phyloP scores from a whole-genome alignment of 2,329 filamentous ascomycete species.

The Chrysoporthe austroafricana region DNA sequence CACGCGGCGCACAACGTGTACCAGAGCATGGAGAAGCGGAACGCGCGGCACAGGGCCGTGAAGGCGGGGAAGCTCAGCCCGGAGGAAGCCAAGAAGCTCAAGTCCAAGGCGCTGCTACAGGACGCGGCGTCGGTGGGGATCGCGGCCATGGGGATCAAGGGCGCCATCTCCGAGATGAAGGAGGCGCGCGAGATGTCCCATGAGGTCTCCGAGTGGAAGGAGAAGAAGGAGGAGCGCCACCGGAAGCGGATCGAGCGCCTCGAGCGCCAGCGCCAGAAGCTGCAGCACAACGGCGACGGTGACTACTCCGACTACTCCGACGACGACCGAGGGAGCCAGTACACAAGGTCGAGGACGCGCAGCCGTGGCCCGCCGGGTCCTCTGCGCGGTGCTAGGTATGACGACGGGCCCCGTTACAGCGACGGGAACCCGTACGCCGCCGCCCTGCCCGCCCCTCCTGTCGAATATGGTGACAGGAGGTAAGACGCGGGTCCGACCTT shows the following conservation, averaged over 20 bases:
- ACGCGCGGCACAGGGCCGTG: slow-evolving; percentile 56
- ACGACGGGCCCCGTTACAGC: slow-evolving; percentile 50
- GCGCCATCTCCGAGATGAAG: slow-evolving; percentile 59
- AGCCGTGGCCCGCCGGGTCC: slow-evolving; percentile 43
- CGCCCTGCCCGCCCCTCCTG: slow-evolving; percentile 46
- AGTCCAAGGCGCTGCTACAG: slow-evolving; percentile 59
- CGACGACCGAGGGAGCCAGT: slow-evolving; percentile 29
- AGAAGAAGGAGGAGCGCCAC: slow-evolving; percentile 55
- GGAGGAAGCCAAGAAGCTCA: slow-evolving; percentile 59
- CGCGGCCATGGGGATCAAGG: slow-evolving; percentile 61
- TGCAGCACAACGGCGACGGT: slow-evolving; percentile 25
- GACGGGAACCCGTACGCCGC: slow-evolving; percentile 52
- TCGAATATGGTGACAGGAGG: slow-evolving; percentile 43
- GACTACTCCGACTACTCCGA: slow-evolving; percentile 28
- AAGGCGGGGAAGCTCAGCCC: slow-evolving; percentile 55
- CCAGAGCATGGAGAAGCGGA: slow-evolving; percentile 61
- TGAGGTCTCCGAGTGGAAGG: slow-evolving; percentile 53
- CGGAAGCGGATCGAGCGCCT: slow-evolving; percentile 48
- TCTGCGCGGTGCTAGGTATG: slow-evolving; percentile 42
- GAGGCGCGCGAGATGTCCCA: slow-evolving; percentile 55
- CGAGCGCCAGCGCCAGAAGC: slow-evolving; percentile 19
- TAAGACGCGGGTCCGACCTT: slow-evolving; percentile 23
- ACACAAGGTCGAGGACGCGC: slow-evolving; percentile 47
- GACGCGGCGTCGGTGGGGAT: slow-evolving; percentile 63
- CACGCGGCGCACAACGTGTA: slow-evolving; percentile 64